Conservation (phyloP, 441 rosid species). For the Mallotus japonicus region DNA sequence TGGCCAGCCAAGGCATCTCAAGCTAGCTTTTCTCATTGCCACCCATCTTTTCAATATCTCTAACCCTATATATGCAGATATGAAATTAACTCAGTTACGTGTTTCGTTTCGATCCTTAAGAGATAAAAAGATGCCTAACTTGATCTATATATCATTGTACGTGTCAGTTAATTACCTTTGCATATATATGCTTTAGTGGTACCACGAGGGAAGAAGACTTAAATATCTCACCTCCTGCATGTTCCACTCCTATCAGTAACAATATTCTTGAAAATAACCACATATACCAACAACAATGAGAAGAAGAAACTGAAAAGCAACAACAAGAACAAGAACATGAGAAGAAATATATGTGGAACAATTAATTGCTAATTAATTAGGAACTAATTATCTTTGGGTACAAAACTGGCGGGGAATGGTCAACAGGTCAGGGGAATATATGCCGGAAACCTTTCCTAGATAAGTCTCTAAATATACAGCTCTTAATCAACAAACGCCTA, state of each 20-base stretch:
- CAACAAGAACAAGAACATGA: background rate
- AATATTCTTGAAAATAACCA: background rate
- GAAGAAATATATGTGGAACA: too few relatives aligned
- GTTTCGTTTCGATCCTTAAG: too few relatives aligned
- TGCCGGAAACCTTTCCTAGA: background rate
- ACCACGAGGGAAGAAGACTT: conserved; percentile 23
- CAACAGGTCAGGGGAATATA: background rate
- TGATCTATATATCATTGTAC: too few relatives aligned
- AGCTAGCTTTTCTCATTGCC: too few relatives aligned
- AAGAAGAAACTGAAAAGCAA: background rate
- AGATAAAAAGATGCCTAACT: too few relatives aligned
- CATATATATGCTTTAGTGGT: conserved; percentile 21
- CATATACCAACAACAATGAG: background rate
- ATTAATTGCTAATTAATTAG: background rate
- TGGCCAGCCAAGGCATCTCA: too few relatives aligned
- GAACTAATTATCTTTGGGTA: background rate
- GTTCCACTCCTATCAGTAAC: conserved; percentile 31
- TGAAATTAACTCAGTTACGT: too few relatives aligned
- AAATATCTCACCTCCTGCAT: conserved; percentile 31
- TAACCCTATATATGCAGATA: too few relatives aligned
- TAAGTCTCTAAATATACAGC: background rate
- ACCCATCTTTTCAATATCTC: too few relatives aligned
- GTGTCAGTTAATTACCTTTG: conserved; percentile 22
- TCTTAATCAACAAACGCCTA: too few relatives aligned
- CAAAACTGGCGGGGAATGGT: background rate